Evolutionary conservation across 129 eudicot species (phyloP).

Genomic region (Chrysanthemum seticuspe): DNA sequence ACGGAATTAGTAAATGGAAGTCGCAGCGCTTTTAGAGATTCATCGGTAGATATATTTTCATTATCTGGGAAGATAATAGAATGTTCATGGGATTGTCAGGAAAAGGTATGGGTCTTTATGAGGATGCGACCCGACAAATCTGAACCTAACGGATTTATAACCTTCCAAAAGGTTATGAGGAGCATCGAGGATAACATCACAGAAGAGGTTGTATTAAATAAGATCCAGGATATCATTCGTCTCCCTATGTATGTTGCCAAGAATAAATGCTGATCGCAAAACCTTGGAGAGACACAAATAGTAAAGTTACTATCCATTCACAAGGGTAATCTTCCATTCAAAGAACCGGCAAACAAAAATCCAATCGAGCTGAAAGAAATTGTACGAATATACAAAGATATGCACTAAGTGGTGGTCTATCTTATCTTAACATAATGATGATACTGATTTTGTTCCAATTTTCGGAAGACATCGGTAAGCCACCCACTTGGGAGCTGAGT

Average conservation of each 20-base stretch:
- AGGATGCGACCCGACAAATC: slow-evolving; percentile 69
- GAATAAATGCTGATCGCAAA: no score
- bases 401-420: no score
- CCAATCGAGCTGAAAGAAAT: no score
- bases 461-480: no score
- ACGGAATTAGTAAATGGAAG: slow-evolving; percentile 56
- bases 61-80: slow-evolving; percentile 59
- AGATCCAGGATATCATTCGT: slow-evolving; percentile 62
- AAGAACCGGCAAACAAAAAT: no score
- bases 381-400: no score
- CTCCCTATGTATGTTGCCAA: slow-evolving; percentile 72
- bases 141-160: slow-evolving; percentile 75
- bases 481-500: no score
- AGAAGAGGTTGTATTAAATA: slow-evolving; percentile 65
- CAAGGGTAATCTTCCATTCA: no score
- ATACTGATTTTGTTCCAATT: no score
- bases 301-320: no score
- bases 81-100: slow-evolving; percentile 56
- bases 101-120: slow-evolving; percentile 58
- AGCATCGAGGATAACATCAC: slow-evolving; percentile 91
- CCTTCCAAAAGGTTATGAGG: slow-evolving; percentile 80
- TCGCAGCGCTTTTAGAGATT: slow-evolving; percentile 33
- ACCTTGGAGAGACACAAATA: no score
- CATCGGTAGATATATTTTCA: slow-evolving; percentile 36
- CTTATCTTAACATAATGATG: no score